phyloP scores from a whole-genome alignment of 805 yeast genomes.

The Kuraishia capsulata region DNA sequence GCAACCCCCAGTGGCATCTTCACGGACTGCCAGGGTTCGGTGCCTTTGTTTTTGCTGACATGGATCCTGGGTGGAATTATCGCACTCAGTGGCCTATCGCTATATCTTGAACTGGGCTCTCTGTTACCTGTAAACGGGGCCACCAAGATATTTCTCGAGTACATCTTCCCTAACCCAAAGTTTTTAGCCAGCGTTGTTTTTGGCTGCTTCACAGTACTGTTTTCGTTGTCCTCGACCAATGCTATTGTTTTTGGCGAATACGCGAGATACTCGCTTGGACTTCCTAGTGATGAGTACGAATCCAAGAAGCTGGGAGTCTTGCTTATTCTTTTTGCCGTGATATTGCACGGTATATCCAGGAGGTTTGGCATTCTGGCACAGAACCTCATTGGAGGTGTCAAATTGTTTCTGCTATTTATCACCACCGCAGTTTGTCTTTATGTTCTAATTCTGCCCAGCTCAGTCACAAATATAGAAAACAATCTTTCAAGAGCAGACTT shows the following conservation, averaged over 20 bases:
- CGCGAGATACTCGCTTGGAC: constrained; percentile 28
- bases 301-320: constrained; percentile 10
- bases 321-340: constrained; percentile 9
- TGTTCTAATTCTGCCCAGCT: constrained; percentile 25
- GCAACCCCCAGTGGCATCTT: constrained; percentile 56
- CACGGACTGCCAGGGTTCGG: constrained; percentile 53
- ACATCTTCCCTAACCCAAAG: constrained; percentile 45
- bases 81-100: constrained; percentile 51
- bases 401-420: constrained; percentile 26
- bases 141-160: constrained; percentile 55
- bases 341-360: constrained; percentile 31
- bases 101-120: constrained; percentile 57
- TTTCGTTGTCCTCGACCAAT: constrained; percentile 33
- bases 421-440: constrained; percentile 31
- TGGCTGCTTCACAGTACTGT: constrained; percentile 30
- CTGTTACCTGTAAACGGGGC: constrained; percentile 66
- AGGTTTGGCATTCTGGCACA: constrained; percentile 32
- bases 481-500: constrained; percentile 9
- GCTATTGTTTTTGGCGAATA: constrained; percentile 42
- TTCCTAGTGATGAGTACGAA: constrained; percentile 20
- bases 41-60: constrained; percentile 39
- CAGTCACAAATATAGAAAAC: constrained; percentile 11
- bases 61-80: constrained; percentile 52
- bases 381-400: constrained; percentile 34
- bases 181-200: constrained; percentile 31